Conservation (phyloP, 805 yeast species). For the Candida xiaguanensis region DNA sequence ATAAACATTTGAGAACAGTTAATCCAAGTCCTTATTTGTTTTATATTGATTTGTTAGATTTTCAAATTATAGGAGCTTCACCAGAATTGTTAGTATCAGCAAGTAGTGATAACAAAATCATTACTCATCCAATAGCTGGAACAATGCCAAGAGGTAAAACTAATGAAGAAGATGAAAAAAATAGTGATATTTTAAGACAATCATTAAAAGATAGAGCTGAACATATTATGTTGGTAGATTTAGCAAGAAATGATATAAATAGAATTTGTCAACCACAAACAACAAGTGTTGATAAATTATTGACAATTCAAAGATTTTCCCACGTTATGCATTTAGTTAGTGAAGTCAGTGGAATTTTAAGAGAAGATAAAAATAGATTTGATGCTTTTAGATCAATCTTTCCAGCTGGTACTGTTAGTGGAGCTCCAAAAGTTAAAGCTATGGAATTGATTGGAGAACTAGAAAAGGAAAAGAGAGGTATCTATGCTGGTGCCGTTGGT, state of each 20-base stretch:
- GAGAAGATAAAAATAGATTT: slow-evolving; percentile 81
- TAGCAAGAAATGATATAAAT: slow-evolving; percentile 94
- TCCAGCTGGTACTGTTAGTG: slow-evolving; percentile 99
- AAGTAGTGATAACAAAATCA: slow-evolving; percentile 64
- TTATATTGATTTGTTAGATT: slow-evolving; percentile 86
- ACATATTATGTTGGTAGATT: slow-evolving; percentile 97
- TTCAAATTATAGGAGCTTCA: slow-evolving; percentile 95
- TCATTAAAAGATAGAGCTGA: slow-evolving; percentile 94
- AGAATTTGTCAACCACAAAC: slow-evolving; percentile 87
- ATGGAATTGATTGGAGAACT: slow-evolving; percentile 91
- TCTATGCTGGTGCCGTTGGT: slow-evolving; percentile 98
- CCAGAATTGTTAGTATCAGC: slow-evolving; percentile 90
- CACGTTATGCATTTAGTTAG: slow-evolving; percentile 97
- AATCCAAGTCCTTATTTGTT: slow-evolving; percentile 98
- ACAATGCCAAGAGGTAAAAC: slow-evolving; percentile 90
- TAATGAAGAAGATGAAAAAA: slow-evolving; percentile 81
- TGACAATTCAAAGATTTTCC: slow-evolving; percentile 88
- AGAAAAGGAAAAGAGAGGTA: slow-evolving; percentile 90
- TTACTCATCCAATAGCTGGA: slow-evolving; percentile 98
- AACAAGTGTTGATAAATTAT: slow-evolving; percentile 81
- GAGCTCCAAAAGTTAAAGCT: slow-evolving; percentile 96
- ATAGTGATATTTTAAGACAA: slow-evolving; percentile 69
- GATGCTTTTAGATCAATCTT: slow-evolving; percentile 97
- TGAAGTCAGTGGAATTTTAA: slow-evolving; percentile 86
- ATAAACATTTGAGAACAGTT: slow-evolving; percentile 89